Conservation (phyloP, 257 asterid species). For the Gentiana straminea region DNA sequence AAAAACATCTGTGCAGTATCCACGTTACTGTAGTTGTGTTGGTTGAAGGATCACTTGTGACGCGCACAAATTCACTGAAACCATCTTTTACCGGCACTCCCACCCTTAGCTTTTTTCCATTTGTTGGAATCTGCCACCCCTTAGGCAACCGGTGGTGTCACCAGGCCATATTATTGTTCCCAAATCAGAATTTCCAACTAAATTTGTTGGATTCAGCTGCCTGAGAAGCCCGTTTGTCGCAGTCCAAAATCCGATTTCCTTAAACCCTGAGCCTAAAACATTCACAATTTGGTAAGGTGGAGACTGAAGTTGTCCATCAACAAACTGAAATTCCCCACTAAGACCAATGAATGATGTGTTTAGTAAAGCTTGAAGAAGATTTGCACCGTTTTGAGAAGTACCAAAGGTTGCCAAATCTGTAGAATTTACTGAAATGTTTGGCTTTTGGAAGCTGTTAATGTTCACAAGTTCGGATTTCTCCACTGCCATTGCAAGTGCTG, state of each 20-base stretch:
- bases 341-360: conserved; percentile 25
- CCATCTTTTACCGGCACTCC: conserved; percentile 28
- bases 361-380: conserved; percentile 19
- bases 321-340: conserved; percentile 23
- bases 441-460: conserved; percentile 1
- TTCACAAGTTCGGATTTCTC: conserved; percentile 15
- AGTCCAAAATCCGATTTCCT: conserved; percentile 29
- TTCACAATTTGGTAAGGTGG: conserved; percentile 27
- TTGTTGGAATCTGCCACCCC: conserved; percentile 38
- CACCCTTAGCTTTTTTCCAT: conserved; percentile 22
- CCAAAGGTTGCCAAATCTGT: conserved; percentile 8
- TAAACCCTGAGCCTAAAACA: conserved; percentile 15
- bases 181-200: conserved; percentile 13
- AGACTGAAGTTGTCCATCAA: conserved; percentile 18
- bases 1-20: conserved; percentile 19
- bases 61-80: conserved; percentile 20
- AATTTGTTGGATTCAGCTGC: conserved; percentile 3
- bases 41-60: conserved; percentile 15
- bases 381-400: conserved; percentile 18
- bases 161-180: conserved; percentile 27
- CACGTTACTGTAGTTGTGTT: conserved; percentile 14
- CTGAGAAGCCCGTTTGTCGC: conserved; percentile 22
- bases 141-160: conserved; percentile 15
- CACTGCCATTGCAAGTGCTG: conserved; percentile 36
- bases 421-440: conserved; percentile 1